Evolutionary conservation across 139 green algal species (phyloP), one percentile per base, ranked within the genome.

Genomic region (Picochlorum sp.): DNA sequence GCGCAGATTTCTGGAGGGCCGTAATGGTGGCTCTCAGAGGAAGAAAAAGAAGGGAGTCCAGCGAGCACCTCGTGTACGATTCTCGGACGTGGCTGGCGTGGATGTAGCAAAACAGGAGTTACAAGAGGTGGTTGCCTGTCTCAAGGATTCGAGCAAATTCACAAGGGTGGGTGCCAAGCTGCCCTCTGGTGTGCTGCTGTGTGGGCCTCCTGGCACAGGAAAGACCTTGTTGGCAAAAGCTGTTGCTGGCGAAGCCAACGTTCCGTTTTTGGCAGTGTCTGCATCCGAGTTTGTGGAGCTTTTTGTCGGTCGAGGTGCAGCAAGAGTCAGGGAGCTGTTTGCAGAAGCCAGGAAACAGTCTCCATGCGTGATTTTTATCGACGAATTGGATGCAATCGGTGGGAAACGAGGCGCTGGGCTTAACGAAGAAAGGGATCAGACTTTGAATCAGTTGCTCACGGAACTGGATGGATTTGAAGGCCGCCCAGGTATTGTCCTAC

Each of bases 261-360:
- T 95, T 15, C 87, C 88, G 14, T 99, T 99, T 81, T 87, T 98
- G 49, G 77, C 90, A 0, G 81, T 88, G 1, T 85, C 77, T 8
- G 94, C 90, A n/a, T 93, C 82, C 2, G 93, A 99, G 74, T 98
- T 99, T 81, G 91, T 98, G 63, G 94, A 99, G 83, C 84, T 99
- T 85, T 99, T 96, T 81, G 92, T 99, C 38, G 92, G 92, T 4
- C 78, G 92, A 2, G 92, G 92, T 8, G 92, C 92, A 9, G 94
- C 84, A 2, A 75, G 92, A 57, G 86, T 97, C 20, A 65, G 81
- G 2, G 87, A 92, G 69, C 70, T 98, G 55, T 98, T 98, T 83
- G 83, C 87, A 0, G 87, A 97, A 76, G 92, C 92, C 1, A 81
- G 90, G 54, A 90, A 92, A 75, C 60, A 66, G 13, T 70, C 82